Percentiles rank a stretch among this genome's conserved stretches.
Evolutionary conservation across 2,329 filamentous ascomycete species (phyloP).

Genomic region (Sarocladium brachiariae): DNA sequence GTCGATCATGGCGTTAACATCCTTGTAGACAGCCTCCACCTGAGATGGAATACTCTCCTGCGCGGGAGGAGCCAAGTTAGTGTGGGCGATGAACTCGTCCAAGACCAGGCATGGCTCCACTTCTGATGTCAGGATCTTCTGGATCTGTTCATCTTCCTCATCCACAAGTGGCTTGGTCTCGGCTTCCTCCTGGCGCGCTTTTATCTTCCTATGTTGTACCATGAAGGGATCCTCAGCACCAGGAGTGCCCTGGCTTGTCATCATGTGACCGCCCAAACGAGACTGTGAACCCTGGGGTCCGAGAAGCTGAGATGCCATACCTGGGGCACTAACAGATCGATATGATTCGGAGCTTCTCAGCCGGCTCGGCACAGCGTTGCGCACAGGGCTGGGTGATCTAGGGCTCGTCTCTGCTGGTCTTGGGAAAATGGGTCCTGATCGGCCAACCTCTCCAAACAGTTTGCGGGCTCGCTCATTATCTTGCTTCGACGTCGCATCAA

Average conservation of each 20-base stretch:
- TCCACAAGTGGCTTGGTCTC: conserved; percentile 53
- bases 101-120: conserved; percentile 55
- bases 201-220: conserved; percentile 43
- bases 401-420: conserved; percentile 51
- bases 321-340: conserved; percentile 55
- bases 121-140: conserved; percentile 53
- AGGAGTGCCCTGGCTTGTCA: conserved; percentile 26
- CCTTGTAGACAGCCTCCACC: conserved; percentile 63
- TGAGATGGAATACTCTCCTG: conserved; percentile 54
- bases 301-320: conserved; percentile 49
- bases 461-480: conserved; percentile 33
- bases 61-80: conserved; percentile 45
- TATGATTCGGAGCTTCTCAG: conserved; percentile 41
- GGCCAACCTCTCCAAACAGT: conserved; percentile 49
- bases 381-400: conserved; percentile 66
- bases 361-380: conserved; percentile 47
- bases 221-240: conserved; percentile 40
- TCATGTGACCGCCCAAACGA: conserved; percentile 31
- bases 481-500: background rate
- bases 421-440: conserved; percentile 46
- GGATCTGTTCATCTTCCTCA: conserved; percentile 63
- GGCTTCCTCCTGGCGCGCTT: conserved; percentile 49
- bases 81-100: conserved; percentile 61
- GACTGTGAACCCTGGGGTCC: conserved; percentile 31
- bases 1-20: conserved; percentile 92